Conservation (phyloP, 169 alveolate species). For the Plasmodium coatneyi region DNA sequence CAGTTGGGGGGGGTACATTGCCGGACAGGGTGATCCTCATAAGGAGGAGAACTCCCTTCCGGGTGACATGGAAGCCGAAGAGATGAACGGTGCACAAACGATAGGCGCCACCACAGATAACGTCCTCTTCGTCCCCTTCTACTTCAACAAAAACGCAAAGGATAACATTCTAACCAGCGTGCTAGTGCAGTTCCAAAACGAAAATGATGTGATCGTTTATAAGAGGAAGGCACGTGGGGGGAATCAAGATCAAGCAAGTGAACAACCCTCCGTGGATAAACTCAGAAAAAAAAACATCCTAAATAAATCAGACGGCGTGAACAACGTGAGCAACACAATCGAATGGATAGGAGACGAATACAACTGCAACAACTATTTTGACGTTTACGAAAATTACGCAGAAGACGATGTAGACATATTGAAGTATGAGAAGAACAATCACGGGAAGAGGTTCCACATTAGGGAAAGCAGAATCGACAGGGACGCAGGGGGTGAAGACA, state of each 20-base stretch:
- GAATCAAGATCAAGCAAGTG: background rate
- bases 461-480: background rate
- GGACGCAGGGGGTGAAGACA: background rate
- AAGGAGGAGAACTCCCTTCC: background rate
- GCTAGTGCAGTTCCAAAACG: conserved; percentile 38
- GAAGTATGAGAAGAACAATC: conserved; percentile 53
- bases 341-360: conserved; percentile 53
- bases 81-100: background rate
- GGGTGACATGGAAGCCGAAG: background rate
- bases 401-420: conserved; percentile 71
- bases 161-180: conserved; percentile 67
- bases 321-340: background rate
- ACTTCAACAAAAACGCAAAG: conserved; percentile 70
- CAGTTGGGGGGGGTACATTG: background rate
- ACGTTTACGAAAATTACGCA: conserved; percentile 49
- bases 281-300: background rate
- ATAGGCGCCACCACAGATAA: background rate
- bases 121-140: conserved; percentile 58
- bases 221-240: conserved; percentile 2
- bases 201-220: conserved; percentile 5
- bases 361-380: conserved; percentile 66
- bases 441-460: conserved; percentile 5
- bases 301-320: background rate
- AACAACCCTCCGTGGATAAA: background rate
- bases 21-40: background rate